phyloP scores from a whole-genome alignment of 352 stramenopile species.

The Pseudoperonospora humuli region DNA sequence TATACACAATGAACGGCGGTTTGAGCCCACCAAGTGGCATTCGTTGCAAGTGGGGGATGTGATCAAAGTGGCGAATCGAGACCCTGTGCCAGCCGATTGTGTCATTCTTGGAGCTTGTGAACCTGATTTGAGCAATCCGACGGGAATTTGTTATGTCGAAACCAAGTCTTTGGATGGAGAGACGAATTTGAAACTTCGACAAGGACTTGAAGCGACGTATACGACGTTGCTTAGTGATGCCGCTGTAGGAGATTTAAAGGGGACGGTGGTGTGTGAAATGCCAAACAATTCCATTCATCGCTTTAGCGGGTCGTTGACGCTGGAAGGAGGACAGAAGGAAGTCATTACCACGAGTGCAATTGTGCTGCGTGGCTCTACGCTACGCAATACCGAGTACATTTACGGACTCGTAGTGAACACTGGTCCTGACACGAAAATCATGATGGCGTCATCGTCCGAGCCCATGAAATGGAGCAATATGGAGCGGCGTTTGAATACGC shows the following conservation, averaged over 20 bases:
- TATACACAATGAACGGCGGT: conserved; percentile 24
- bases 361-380: conserved; percentile 77
- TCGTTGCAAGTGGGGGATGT: conserved; percentile 83
- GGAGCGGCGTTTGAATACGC: conserved; percentile 67
- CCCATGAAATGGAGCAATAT: conserved; percentile 88
- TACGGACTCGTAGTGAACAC: conserved; percentile 90
- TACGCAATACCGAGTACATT: conserved; percentile 90
- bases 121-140: conserved; percentile 49
- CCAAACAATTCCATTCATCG: conserved; percentile 89
- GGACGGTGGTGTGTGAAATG: conserved; percentile 66
- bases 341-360: conserved; percentile 74
- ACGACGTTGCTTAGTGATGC: conserved; percentile 47
- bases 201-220: conserved; percentile 75
- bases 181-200: conserved; percentile 89
- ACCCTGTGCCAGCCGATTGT: conserved; percentile 81
- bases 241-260: conserved; percentile 39
- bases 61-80: conserved; percentile 85
- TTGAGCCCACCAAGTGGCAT: conserved; percentile 69
- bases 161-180: conserved; percentile 91
- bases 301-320: conserved; percentile 81
- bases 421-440: conserved; percentile 84
- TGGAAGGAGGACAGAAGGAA: conserved; percentile 54
- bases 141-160: conserved; percentile 87
- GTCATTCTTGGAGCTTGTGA: conserved; percentile 82
- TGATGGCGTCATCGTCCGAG: conserved; percentile 74